Evolutionary conservation across 495 filamentous ascomycete genomes (phyloP).

Genomic region (Aspergillus funiculosus): DNA sequence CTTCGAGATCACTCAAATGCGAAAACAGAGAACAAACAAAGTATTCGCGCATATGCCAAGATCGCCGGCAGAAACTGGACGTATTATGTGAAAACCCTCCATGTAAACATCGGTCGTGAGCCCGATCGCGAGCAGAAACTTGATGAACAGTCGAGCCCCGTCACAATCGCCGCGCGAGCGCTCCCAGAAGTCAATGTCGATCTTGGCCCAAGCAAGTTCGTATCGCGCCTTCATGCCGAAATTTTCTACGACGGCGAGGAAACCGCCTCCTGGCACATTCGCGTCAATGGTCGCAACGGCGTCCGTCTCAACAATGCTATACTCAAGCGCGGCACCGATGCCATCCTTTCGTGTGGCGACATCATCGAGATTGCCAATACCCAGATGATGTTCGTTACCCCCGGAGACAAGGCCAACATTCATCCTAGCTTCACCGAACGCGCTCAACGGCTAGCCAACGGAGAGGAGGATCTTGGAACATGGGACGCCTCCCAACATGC

Average conservation of each 20-base stretch:
- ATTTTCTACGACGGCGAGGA: constrained; percentile 71
- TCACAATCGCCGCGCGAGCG: constrained; percentile 40
- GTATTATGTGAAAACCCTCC: constrained; percentile 77
- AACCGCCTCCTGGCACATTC: constrained; percentile 65
- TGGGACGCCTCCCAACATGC: constrained; percentile 40
- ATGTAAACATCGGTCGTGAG: constrained; percentile 78
- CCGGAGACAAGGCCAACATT: constrained; percentile 58
- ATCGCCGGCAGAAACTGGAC: constrained; percentile 91
- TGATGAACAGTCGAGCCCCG: constrained; percentile 41
- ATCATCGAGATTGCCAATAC: constrained; percentile 85
- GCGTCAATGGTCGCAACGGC: constrained; percentile 85
- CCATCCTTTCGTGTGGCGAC: constrained; percentile 69
- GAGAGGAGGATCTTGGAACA: constrained; percentile 35
- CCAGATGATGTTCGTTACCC: constrained; percentile 97
- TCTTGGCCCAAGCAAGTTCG: constrained; percentile 84
- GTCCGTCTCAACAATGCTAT: constrained; percentile 68
- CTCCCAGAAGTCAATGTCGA: constrained; percentile 72
- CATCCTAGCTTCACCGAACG: constrained; percentile 49
- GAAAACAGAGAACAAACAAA: constrained; percentile 61
- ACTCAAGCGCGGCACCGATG: constrained; percentile 59
- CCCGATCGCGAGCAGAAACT: constrained; percentile 52
- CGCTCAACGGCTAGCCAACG: constrained; percentile 41
- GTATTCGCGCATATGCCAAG: constrained; percentile 86
- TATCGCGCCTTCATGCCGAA: constrained; percentile 82
- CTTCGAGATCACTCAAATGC: constrained; percentile 69